A percentile compares a stretch with the other conserved stretches of the same genome.
phyloP scores from a whole-genome alignment of 139 green algal species.

The Volvox reticuliferus region DNA sequence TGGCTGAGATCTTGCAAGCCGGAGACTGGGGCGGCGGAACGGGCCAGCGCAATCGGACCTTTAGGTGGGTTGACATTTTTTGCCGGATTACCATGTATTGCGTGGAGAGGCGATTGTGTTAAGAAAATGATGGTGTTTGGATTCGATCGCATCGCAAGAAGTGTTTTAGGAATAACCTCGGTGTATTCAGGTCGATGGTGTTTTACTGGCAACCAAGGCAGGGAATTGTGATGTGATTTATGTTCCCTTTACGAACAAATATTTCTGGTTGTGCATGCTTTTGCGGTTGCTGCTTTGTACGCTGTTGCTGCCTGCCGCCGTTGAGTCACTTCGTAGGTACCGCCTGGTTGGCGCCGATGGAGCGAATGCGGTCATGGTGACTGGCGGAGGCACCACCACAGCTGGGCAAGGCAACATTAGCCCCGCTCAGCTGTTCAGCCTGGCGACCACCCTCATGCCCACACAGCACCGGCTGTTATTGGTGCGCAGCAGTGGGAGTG shows the following conservation, averaged over 20 bases:
- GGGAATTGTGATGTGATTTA: too few species aligned
- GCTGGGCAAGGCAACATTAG: not conserved
- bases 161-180: too few species aligned
- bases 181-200: too few species aligned
- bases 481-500: not conserved
- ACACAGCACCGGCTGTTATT: conserved; percentile 53
- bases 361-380: not conserved
- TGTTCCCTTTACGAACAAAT: too few species aligned
- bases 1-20: conserved; percentile 34
- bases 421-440: conserved; percentile 21
- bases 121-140: too few species aligned
- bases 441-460: conserved; percentile 46
- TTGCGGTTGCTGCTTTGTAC: not conserved
- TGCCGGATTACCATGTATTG: too few species aligned
- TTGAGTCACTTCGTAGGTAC: not conserved
- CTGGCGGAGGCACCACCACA: not conserved
- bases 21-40: conserved; percentile 11
- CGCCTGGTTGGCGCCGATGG: conserved; percentile 2
- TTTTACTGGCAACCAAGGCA: too few species aligned
- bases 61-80: not conserved
- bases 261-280: too few species aligned
- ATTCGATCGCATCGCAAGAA: too few species aligned
- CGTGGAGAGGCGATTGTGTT: too few species aligned
- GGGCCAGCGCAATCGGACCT: conserved; percentile 36
- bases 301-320: not conserved